A percentile compares a stretch with the other conserved stretches of the same genome.
Evolutionary conservation across 1,284 basidiomycete species (phyloP).

Genomic region (Coriolopsis trogii): DNA sequence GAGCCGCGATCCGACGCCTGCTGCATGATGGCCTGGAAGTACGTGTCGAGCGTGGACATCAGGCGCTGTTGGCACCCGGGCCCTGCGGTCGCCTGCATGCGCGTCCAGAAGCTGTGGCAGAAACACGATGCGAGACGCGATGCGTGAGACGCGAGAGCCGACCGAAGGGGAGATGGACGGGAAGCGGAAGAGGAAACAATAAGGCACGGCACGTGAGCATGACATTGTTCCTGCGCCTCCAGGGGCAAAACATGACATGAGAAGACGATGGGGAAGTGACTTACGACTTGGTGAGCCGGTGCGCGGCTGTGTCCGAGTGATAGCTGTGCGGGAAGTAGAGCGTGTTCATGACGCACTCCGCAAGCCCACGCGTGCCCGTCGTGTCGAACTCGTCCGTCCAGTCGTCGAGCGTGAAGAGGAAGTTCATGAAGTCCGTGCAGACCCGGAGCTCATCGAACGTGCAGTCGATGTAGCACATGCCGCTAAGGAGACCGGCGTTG

Average conservation of each 20-base stretch:
- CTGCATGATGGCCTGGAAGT: conserved; percentile 43
- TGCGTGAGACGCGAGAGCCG: too few relatives aligned
- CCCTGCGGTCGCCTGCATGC: conserved; percentile 37
- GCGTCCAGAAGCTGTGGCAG: conserved; percentile 44
- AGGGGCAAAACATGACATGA: too few relatives aligned
- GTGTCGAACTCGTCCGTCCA: conserved; percentile 33
- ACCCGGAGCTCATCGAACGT: conserved; percentile 33
- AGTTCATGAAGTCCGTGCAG: conserved; percentile 39
- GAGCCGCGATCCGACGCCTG: conserved; percentile 44
- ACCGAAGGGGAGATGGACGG: too few relatives aligned
- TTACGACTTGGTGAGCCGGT: conserved; percentile 28
- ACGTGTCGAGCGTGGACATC: conserved; percentile 40
- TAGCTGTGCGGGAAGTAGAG: conserved; percentile 27
- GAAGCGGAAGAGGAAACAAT: conserved; percentile 3
- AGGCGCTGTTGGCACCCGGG: conserved; percentile 40
- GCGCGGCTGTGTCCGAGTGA: conserved; percentile 24
- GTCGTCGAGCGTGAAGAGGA: conserved; percentile 40
- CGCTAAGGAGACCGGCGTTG: conserved; percentile 30
- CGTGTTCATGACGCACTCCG: conserved; percentile 38
- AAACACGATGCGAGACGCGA: too few relatives aligned
- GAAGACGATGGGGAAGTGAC: too few relatives aligned
- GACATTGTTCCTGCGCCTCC: not conserved
- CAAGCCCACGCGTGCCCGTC: conserved; percentile 36
- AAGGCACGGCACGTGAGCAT: conserved; percentile 10
- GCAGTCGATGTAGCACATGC: conserved; percentile 34